Conservation (phyloP, 345 rosid genomes). For the Hibiscus syriacus region DNA sequence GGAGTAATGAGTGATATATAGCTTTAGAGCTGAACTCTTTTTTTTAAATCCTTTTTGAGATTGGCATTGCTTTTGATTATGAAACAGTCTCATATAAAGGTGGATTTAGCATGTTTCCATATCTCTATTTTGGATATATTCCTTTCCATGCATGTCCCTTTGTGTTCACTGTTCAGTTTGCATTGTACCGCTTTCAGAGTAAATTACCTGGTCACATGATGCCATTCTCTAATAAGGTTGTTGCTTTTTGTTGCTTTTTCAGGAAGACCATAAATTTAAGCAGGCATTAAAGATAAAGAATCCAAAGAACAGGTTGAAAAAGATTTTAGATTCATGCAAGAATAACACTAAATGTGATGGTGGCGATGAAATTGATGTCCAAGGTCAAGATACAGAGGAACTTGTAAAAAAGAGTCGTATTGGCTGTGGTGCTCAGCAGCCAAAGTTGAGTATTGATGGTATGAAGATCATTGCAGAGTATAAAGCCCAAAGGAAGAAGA, state of each 20-base stretch:
- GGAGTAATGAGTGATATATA: not conserved
- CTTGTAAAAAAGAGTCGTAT: slow-evolving; percentile 77
- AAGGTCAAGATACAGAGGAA: slow-evolving; percentile 66
- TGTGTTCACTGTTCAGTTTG: not conserved
- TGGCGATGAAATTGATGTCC: slow-evolving; percentile 78
- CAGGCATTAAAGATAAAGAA: too few relatives aligned
- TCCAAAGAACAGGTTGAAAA: too few relatives aligned
- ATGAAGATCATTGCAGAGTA: slow-evolving; percentile 95
- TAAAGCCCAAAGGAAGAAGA: slow-evolving; percentile 67
- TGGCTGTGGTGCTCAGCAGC: slow-evolving; percentile 90
- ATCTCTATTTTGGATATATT: too few relatives aligned
- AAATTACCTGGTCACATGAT: not conserved
- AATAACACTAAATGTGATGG: slow-evolving; percentile 89
- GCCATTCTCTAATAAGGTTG: slow-evolving; percentile 24
- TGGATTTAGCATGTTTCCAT: too few relatives aligned
- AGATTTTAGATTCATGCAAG: slow-evolving; percentile 82
- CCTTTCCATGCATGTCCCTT: not conserved
- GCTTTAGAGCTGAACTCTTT: not conserved
- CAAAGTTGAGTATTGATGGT: slow-evolving; percentile 85
- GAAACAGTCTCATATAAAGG: not conserved
- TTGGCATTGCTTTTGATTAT: too few relatives aligned
- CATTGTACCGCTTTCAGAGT: not conserved
- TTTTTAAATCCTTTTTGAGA: too few relatives aligned
- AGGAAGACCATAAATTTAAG: slow-evolving; percentile 97
- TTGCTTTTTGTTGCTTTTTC: slow-evolving; percentile 27